phyloP scores from a whole-genome alignment of 202 grass and related monocot genomes.

The Digitaria exilis region DNA sequence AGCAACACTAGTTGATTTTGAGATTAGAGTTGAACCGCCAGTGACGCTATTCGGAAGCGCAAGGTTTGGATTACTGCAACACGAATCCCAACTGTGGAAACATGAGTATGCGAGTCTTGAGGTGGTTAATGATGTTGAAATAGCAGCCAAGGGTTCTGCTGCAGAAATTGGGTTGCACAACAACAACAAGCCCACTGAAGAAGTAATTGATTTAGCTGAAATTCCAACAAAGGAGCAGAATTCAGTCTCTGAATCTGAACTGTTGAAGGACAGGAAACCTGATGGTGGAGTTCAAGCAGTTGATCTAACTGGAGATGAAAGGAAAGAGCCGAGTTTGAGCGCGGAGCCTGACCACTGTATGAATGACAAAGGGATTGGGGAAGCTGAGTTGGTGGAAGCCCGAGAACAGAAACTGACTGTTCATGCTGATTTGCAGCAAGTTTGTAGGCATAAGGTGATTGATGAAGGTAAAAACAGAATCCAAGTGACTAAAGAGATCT shows the following conservation, averaged over 20 bases:
- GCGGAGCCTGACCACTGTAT: neutral
- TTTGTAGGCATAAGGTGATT: neutral
- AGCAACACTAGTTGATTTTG: conserved; percentile 19
- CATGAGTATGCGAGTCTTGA: conserved; percentile 5
- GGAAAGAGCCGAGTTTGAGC: neutral
- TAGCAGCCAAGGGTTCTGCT: conserved; percentile 12
- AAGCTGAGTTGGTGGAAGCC: neutral
- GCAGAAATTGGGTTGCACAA: neutral
- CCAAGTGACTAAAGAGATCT: neutral
- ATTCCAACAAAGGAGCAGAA: neutral
- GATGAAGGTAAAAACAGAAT: neutral
- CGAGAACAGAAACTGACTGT: neutral
- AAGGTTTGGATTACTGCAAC: conserved; percentile 51
- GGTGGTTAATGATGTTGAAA: neutral
- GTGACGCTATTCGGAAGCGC: conserved; percentile 68
- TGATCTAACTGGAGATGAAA: neutral
- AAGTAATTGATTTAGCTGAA: conserved; percentile 20
- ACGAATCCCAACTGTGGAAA: conserved; percentile 34
- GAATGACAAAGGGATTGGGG: neutral
- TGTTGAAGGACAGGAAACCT: neutral
- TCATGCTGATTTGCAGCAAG: neutral
- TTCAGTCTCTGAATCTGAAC: conserved; percentile 9
- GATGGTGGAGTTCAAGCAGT: neutral
- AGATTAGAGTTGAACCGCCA: conserved; percentile 7
- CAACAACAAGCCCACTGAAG: neutral